These are phyloP conservation scores for Pseudogymnoascus sp. DNA, from an alignment of 2,329 filamentous ascomycete genomes.

Conservation along the genomic window DNA sequence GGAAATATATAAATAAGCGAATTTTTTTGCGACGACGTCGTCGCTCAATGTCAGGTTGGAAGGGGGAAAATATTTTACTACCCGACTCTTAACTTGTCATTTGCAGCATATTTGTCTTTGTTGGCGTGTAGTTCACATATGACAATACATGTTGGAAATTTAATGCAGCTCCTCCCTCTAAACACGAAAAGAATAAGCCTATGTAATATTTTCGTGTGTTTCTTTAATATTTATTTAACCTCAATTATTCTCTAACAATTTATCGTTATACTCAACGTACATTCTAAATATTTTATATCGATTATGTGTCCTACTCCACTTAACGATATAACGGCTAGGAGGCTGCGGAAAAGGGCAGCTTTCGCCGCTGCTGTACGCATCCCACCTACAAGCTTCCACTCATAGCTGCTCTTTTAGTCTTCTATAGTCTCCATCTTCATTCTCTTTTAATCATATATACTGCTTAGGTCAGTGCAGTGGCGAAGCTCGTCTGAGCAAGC, in stretches of 20 bases:
- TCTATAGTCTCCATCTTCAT: neutral
- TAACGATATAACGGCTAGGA: neutral
- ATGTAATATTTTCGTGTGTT: neutral
- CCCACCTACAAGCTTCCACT: neutral
- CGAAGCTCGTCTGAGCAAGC: neutral
- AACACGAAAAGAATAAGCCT: neutral
- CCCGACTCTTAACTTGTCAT: neutral
- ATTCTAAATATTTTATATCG: neutral
- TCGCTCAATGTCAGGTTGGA: neutral
- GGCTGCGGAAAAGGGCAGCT: neutral
- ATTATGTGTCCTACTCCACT: neutral
- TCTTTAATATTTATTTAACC: neutral
- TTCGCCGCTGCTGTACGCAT: neutral
- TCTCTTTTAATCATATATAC: neutral
- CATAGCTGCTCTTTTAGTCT: neutral
- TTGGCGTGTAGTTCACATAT: neutral
- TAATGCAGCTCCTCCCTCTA: too few species aligned
- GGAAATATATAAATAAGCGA: slow-evolving; percentile 1
- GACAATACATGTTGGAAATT: neutral
- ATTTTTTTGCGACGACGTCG: neutral
- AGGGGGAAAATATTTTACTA: neutral
- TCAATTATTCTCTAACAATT: neutral
- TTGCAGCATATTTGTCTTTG: neutral
- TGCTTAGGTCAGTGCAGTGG: neutral
- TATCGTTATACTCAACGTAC: neutral